Evolutionary conservation across 179 eudicot species (phyloP), one percentile per base, ranked within the genome.

Genomic region (Pouteria campechiana): DNA sequence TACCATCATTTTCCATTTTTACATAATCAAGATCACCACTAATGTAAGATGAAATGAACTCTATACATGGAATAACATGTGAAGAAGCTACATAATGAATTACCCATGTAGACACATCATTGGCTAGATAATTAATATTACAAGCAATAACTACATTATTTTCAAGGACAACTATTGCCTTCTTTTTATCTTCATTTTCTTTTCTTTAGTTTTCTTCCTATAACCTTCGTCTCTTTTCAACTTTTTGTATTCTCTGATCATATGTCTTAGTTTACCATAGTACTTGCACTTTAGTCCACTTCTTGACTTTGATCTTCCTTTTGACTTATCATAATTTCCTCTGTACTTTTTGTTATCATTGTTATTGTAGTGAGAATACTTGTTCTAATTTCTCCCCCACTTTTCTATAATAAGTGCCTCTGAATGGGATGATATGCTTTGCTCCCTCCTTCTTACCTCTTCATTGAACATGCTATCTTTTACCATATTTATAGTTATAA

Each of bases 341-440:
- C 31, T 2, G 23, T 21, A 36, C 23, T 23, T 28, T 1, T 40
- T 11, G 17, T 21, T 11, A 13, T 40, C 9, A 22, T 17, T 17
- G 41, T 31, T 52, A 41, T 23, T 22, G 39, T 41, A 7, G 43
- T 40, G 41, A 31, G 41, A 23, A n/a, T n/a, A n/a, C n/a, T n/a
- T n/a, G n/a, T n/a, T n/a, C n/a, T n/a, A n/a, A n/a, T n/a, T n/a
- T n/a, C n/a, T 31, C 16, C 28, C 37, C 3, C 23, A 22, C 0
- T 35, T 34, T 10, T 16, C 23, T 5, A 32, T 9, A 17, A 34
- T 7, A 41, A 32, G 22, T 10, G 43, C 37, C 2, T 42, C 25
- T 21, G 28, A 11, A 34, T 34, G 14, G n/a, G n/a, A n/a, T n/a
- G 6, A 20, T 25, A 12, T 11, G 11, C 15, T 28, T 17, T 2